Evolutionary conservation across 306 rosid species (phyloP).

Genomic region (Sesbania bispinosa): DNA sequence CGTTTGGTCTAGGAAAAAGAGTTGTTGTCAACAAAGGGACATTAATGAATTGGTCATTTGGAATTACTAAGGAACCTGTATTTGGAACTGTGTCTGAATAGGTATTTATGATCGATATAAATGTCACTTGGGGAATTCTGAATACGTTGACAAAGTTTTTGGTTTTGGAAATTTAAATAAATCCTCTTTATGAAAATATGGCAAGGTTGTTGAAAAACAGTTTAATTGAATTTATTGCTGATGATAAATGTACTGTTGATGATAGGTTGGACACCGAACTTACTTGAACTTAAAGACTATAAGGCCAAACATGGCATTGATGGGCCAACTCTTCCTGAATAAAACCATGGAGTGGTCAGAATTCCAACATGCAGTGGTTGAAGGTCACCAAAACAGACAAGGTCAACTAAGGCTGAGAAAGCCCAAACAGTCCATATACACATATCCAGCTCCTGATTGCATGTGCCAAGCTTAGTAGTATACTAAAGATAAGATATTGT

Average conservation of each 20-base stretch:
- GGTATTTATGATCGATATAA: not conserved
- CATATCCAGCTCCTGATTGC: slow-evolving; percentile 95
- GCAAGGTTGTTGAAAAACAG: not conserved
- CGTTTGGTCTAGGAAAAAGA: not conserved
- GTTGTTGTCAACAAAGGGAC: not conserved
- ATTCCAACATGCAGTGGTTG: slow-evolving; percentile 59
- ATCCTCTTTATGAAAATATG: not conserved
- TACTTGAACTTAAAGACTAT: slow-evolving; percentile 80
- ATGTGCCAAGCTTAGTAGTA: slow-evolving; percentile 68
- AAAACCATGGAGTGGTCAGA: slow-evolving; percentile 77
- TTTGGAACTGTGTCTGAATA: not conserved
- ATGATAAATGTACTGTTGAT: slow-evolving; percentile 24
- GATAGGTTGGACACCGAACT: slow-evolving; percentile 93
- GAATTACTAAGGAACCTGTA: not conserved
- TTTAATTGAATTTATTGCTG: not conserved
- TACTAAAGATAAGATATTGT: not conserved
- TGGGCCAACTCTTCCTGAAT: slow-evolving; percentile 93
- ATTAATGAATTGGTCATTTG: not conserved
- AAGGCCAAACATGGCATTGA: slow-evolving; percentile 86
- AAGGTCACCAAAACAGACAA: slow-evolving; percentile 81
- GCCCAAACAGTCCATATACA: slow-evolving; percentile 89
- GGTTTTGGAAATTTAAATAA: not conserved
- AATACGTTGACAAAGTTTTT: not conserved
- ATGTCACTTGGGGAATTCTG: not conserved
- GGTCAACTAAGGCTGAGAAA: slow-evolving; percentile 83